Conservation (phyloP, 1,139 yeast genomes). For the Diutina ranongensis region DNA sequence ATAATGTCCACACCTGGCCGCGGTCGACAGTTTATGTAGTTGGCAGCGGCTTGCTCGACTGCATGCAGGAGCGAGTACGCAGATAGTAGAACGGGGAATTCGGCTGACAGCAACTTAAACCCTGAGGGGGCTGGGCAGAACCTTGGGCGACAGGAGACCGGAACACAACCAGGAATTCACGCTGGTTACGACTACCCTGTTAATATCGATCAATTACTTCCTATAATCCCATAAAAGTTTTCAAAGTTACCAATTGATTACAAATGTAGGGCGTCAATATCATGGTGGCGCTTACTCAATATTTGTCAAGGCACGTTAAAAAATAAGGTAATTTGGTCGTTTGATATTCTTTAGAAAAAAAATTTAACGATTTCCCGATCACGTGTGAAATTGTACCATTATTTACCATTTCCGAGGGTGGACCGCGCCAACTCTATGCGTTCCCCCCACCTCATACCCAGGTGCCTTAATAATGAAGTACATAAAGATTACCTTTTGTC, state of each 20-base stretch:
- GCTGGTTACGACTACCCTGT: no score
- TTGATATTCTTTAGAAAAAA: not conserved
- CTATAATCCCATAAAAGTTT: no score
- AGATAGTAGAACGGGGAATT: not conserved
- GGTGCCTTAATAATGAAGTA: not conserved
- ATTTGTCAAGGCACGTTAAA: not conserved
- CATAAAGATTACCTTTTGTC: not conserved
- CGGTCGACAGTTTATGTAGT: not conserved
- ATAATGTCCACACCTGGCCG: not conserved
- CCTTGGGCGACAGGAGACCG: no score
- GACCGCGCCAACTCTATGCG: no score
- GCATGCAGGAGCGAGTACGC: not conserved
- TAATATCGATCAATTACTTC: no score
- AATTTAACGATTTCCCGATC: not conserved
- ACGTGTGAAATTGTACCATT: not conserved
- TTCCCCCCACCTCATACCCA: not conserved
- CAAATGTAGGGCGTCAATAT: not conserved
- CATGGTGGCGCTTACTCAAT: not conserved
- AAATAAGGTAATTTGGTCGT: no score
- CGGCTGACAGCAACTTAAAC: not conserved
- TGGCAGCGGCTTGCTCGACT: not conserved
- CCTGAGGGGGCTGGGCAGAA: no score
- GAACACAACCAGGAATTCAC: no score
- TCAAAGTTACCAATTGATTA: not conserved
- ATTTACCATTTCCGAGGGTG: not conserved